Evolutionary conservation across 306 rosid genomes (phyloP), one percentile per base, ranked within the genome.

Genomic region (Phaseolus lunatus): DNA sequence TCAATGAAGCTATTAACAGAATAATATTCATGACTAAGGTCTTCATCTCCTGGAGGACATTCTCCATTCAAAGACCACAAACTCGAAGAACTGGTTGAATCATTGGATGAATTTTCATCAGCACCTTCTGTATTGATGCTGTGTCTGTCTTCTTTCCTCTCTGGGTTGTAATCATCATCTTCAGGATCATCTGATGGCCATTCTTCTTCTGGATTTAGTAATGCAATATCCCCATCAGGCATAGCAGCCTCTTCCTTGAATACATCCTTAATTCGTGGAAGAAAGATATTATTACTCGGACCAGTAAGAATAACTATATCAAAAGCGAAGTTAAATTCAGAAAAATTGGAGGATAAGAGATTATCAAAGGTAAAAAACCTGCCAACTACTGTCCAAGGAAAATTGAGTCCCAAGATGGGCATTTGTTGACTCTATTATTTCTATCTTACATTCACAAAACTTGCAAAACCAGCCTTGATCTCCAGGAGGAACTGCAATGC

Each of bases 111-210:
- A 76, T 71, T 20, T 23, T 83, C 87, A 44, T 82, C 85, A 37
- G 78, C 72, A 72, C 71, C 95, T 75, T 77, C 91, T 68, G 69
- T 64, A 39, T 88, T 67, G 52, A 67, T 44, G 61, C 72, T 73
- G 77, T 67, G 64, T 87, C 82, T 72, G 64, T 67, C 88, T 82
- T 88, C 89, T 47, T 68, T 84, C 88, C 85, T 85, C 81, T 85
- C 93, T 23, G 98, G 98, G 75, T 93, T 70, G 81, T 93, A 93
- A 84, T 93, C 96, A 77, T 87, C 90, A 76, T 93, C 98, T 68
- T 86, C 96, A 59, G 98, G 89, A 85, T 91, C 98, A 85, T 93
- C 97, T 2, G 97, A 93, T 52, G 98, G 98, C 97, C 93, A 93
- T 66, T 91, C 91, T 73, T 85, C 96, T 61, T 84, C 96, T 15